Conservation (phyloP, 495 filamentous ascomycete genomes). For the Hyaloscypha finlandica region DNA sequence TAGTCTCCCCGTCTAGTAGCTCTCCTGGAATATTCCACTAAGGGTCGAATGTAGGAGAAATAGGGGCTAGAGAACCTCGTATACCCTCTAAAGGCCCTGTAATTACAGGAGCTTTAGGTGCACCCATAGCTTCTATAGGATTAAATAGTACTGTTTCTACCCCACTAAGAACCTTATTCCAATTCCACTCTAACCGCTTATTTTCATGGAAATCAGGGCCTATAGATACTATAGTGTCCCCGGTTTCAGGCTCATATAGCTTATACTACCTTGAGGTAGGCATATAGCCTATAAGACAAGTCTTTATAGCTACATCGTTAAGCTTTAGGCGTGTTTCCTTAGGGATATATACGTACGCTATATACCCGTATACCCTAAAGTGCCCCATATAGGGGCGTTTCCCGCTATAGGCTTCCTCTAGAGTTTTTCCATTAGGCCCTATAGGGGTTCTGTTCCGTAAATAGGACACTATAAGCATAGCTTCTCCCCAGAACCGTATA, state of each 20-base stretch:
- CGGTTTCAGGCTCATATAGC: no score
- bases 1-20: not conserved
- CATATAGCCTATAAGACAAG: no score
- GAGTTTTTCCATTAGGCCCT: slow-evolving; percentile 6
- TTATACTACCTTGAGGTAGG: no score
- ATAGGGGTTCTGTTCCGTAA: slow-evolving; percentile 5
- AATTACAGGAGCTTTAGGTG: not conserved
- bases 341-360: not conserved
- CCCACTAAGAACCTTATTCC: not conserved
- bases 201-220: not conserved
- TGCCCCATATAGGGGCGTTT: not conserved
- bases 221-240: slow-evolving; percentile 8
- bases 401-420: slow-evolving; percentile 7
- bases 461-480: not conserved
- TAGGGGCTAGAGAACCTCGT: not conserved
- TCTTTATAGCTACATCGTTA: no score
- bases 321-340: not conserved
- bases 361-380: not conserved
- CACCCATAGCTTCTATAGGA: not conserved
- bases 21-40: not conserved
- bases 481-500: slow-evolving; percentile 2
- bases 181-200: not conserved
- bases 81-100: not conserved
- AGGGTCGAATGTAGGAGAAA: no score
- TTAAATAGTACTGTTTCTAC: not conserved